These are phyloP conservation scores for Escovopsis weberi DNA, from an alignment of 2,329 filamentous ascomycete species.

Conservation along the genomic window DNA sequence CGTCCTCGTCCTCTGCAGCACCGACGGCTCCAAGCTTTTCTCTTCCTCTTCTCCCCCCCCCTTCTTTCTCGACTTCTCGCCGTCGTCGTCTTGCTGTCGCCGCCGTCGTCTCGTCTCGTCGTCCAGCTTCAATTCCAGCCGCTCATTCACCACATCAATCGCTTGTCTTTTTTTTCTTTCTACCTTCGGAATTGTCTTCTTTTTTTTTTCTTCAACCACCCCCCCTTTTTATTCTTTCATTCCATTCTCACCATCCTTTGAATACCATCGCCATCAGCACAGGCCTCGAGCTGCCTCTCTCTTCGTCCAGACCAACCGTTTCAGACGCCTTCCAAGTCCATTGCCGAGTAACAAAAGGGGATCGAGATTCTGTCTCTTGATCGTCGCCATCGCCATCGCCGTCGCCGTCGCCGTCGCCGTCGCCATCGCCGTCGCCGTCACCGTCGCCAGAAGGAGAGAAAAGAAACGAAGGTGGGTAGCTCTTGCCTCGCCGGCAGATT, in stretches of 20 bases:
- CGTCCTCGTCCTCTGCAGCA: conserved; percentile 2
- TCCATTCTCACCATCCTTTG: neutral
- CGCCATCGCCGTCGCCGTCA: too few relatives aligned
- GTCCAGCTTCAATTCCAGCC: conserved; percentile 20
- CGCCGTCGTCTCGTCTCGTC: conserved; percentile 6
- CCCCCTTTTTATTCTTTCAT: too few relatives aligned
- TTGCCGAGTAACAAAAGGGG: conserved; percentile 11
- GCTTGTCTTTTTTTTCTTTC: conserved; percentile 8
- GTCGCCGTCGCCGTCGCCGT: neutral
- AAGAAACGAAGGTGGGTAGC: neutral
- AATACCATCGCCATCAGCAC: neutral
- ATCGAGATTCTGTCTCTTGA: neutral
- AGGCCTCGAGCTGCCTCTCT: conserved; percentile 3
- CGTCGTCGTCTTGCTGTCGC: conserved; percentile 7
- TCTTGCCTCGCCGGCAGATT: conserved; percentile 1
- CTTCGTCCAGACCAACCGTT: conserved; percentile 3
- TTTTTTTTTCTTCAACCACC: conserved; percentile 9
- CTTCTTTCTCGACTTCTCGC: conserved; percentile 13
- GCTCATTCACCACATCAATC: conserved; percentile 22
- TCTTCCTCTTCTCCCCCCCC: conserved; percentile 13
- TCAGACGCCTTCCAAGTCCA: conserved; percentile 4
- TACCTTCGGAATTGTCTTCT: conserved; percentile 11
- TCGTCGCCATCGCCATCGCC: neutral
- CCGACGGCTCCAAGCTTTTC: conserved; percentile 6
- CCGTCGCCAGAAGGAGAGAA: neutral